Base-by-base conservation (phyloP, 2,329 filamentous ascomycete genomes). In the Alternaria triticina region DNA sequence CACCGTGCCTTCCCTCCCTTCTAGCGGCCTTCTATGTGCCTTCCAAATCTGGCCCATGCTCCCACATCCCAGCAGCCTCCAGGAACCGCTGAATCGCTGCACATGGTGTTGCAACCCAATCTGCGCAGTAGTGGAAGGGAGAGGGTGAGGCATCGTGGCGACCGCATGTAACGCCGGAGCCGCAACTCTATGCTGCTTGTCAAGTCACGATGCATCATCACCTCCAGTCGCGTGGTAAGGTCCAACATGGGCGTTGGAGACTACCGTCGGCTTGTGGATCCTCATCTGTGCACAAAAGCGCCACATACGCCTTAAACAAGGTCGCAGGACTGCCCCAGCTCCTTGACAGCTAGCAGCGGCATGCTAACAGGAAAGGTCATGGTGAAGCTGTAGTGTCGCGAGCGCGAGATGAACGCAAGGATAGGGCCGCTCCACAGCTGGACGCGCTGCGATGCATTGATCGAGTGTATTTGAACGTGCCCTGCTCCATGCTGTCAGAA, bases 241-340 rank as follows among this genome's bases (percentile, higher is more conserved):
- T 40, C 36, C 36, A 40, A 40, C 15, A 40, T 40, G 36, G 36
- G 36, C 36, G 36, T 40, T 59, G 44, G 54, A 51, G 36, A 61
- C 40, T 59, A 64, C 58, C 61, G 61, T 60, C 61, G 60, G 50
- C 25, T 44, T 65, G 68, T 69, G 68, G 67, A 71, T 68, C 68
- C 62, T 51, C 64, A 71, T 70, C 65, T 73, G 71, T 65, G 66
- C 62, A 68, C 62, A 69, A 68, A 66, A 69, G 72, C 75, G 74
- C 75, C 77, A 77, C 73, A 70, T 67, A 74, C 72, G 72, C 71
- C 74, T 72, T 68, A 64, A 71, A 66, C 68, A 66, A 69, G 70
- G 70, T 66, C 72, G 74, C 73, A 73, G 64, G 67, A 72, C 56
- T 73, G 72, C 70, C 75, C 70, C 66, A 73, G 70, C 73, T 70